These are phyloP conservation scores for Comarum palustre DNA, from an alignment of 306 rosid genomes.

Conservation along the genomic window DNA sequence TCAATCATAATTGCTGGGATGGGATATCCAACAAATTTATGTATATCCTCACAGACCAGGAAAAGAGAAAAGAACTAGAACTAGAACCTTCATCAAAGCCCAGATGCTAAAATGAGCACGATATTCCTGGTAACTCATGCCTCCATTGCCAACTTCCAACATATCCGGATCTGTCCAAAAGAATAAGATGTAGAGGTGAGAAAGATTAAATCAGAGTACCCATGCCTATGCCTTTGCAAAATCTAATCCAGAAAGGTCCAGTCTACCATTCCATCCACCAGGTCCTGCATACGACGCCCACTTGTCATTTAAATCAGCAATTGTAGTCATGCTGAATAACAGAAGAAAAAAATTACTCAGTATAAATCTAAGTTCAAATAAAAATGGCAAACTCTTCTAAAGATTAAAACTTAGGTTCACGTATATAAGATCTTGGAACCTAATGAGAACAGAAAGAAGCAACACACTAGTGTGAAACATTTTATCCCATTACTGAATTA, in stretches of 20 bases:
- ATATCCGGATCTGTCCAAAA: conserved; percentile 82
- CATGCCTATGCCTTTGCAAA: conserved; percentile 15
- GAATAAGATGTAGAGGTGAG: conserved; percentile 17
- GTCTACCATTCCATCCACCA: conserved; percentile 96
- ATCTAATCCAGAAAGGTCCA: conserved; percentile 19
- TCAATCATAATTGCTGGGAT: neutral
- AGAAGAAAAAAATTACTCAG: conserved; percentile 28
- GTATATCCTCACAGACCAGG: neutral
- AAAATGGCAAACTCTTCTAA: neutral
- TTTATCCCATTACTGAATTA: neutral
- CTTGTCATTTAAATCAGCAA: conserved; percentile 84
- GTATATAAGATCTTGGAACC: neutral
- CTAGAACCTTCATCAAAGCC: conserved; percentile 86
- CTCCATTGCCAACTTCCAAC: conserved; percentile 99
- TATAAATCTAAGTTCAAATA: neutral
- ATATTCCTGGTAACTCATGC: conserved; percentile 85
- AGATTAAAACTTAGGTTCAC: neutral
- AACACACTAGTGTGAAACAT: neutral
- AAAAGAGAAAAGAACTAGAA: conserved; percentile 16
- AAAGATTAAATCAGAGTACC: conserved; percentile 23
- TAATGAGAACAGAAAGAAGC: neutral
- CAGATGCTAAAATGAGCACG: conserved; percentile 97
- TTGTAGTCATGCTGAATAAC: conserved; percentile 74
- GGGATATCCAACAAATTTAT: neutral
- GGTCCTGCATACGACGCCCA: conserved; percentile 99